These are phyloP conservation scores for Diaporthe longicolla DNA, from an alignment of 2,329 filamentous ascomycete genomes.

Conservation along the genomic window DNA sequence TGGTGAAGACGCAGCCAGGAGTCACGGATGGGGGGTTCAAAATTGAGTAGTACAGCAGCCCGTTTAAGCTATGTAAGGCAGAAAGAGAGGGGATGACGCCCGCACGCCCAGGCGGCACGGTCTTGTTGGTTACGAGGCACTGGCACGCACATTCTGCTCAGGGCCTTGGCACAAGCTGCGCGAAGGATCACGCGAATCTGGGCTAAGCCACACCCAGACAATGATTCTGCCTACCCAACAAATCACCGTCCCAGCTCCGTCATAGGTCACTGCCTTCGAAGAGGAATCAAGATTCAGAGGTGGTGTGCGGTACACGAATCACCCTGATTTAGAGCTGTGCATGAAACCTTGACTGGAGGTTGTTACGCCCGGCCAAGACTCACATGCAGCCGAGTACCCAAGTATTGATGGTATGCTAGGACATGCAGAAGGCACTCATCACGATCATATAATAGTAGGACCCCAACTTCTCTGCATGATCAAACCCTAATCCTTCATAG, in stretches of 20 bases:
- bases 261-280: neutral
- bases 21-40: too few species aligned
- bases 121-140: neutral
- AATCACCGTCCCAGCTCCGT: neutral
- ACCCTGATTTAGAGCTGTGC: neutral
- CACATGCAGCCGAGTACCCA: neutral
- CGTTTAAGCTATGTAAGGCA: too few species aligned
- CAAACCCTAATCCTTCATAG: too few species aligned
- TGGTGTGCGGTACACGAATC: constrained; percentile 12
- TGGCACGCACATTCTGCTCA: too few species aligned
- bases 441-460: too few species aligned
- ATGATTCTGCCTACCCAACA: constrained; percentile 5
- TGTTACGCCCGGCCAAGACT: neutral
- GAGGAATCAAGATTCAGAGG: neutral
- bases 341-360: neutral
- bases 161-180: constrained; percentile 19
- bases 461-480: too few species aligned
- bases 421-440: neutral
- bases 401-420: too few species aligned
- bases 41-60: too few species aligned
- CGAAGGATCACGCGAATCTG: constrained; percentile 19
- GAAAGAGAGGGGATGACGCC: neutral
- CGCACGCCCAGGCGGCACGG: neutral
- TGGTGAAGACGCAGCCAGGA: neutral
- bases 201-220: constrained; percentile 12